A percentile compares a stretch with the other conserved stretches of the same genome.
phyloP scores from a whole-genome alignment of 2,329 filamentous ascomycete genomes.

The Neonectria punicea region DNA sequence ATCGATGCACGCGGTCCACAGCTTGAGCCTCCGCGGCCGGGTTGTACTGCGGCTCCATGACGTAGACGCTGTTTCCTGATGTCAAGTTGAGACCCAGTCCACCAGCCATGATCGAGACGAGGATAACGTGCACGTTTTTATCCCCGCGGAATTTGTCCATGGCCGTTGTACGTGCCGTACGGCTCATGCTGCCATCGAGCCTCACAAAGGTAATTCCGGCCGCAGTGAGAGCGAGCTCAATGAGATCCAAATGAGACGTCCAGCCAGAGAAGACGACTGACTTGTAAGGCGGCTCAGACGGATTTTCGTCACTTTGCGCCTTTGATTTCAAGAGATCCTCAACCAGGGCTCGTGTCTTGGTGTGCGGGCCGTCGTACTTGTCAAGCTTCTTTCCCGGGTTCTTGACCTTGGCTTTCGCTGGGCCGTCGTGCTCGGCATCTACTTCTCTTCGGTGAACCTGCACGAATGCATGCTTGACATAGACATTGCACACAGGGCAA shows the following conservation, averaged over 20 bases:
- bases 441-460: slow-evolving; percentile 73
- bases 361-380: slow-evolving; percentile 86
- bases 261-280: slow-evolving; percentile 96
- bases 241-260: slow-evolving; percentile 94
- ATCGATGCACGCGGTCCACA: slow-evolving; percentile 88
- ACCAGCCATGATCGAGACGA: slow-evolving; percentile 92
- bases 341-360: slow-evolving; percentile 87
- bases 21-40: slow-evolving; percentile 95
- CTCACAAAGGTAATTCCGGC: slow-evolving; percentile 76
- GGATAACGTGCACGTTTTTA: slow-evolving; percentile 76
- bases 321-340: slow-evolving; percentile 76
- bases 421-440: slow-evolving; percentile 66
- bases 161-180: slow-evolving; percentile 76
- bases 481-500: slow-evolving; percentile 76
- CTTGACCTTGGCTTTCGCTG: slow-evolving; percentile 51
- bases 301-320: slow-evolving; percentile 68
- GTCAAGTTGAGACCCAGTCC: slow-evolving; percentile 93
- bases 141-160: slow-evolving; percentile 84
- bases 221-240: slow-evolving; percentile 80
- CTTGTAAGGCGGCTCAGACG: slow-evolving; percentile 81
- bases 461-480: slow-evolving; percentile 72
- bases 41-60: slow-evolving; percentile 99
- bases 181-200: slow-evolving; percentile 91
- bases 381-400: slow-evolving; percentile 66
- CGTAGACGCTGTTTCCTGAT: slow-evolving; percentile 85